Conservation (phyloP, 805 yeast genomes). For the Sugiyamaella boreocaroliniensis region DNA sequence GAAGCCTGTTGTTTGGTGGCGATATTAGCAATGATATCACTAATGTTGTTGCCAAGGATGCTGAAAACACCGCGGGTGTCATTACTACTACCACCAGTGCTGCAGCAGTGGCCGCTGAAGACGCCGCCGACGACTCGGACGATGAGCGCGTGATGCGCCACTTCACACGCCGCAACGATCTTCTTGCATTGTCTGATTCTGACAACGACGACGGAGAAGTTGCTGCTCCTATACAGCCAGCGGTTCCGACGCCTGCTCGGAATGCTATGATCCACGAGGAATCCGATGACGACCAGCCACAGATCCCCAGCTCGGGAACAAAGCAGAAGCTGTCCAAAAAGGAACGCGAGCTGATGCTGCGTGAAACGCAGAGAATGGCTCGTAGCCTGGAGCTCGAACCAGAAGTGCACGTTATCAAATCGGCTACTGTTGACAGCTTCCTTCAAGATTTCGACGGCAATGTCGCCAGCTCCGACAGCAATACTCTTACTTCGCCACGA, state of each 20-base stretch:
- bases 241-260: background rate
- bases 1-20: too few species aligned
- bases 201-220: background rate
- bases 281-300: background rate
- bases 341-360: conserved; percentile 17
- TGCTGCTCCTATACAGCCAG: background rate
- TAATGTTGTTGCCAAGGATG: too few species aligned
- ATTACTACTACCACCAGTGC: too few species aligned
- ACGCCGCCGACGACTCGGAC: background rate
- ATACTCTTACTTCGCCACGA: background rate
- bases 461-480: conserved; percentile 1
- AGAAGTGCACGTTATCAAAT: conserved; percentile 15
- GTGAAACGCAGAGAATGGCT: conserved; percentile 19
- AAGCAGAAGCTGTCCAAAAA: conserved; percentile 16
- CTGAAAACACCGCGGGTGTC: too few species aligned
- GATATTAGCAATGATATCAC: too few species aligned
- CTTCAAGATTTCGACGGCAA: conserved; percentile 11
- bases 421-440: conserved; percentile 13
- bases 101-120: background rate
- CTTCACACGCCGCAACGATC: background rate
- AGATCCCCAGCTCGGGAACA: background rate
- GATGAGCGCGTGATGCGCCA: background rate
- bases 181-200: background rate
- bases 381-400: conserved; percentile 22
- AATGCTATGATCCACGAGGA: background rate